Evolutionary conservation across 1,139 yeast genomes (phyloP), one percentile per base, ranked within the genome.

Genomic region (Candida smagusa): DNA sequence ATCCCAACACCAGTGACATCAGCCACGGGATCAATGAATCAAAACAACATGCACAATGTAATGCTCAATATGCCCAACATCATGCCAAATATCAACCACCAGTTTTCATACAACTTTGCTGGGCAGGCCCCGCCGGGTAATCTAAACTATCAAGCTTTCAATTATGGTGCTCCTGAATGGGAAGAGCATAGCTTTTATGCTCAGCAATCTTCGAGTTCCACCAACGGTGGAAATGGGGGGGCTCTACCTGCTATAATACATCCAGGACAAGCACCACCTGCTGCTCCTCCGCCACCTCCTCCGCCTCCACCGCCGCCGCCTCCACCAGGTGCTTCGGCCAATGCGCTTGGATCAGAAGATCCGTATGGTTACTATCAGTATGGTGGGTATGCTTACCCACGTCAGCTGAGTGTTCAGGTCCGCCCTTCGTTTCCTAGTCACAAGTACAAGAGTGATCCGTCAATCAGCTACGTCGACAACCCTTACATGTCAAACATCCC

Each of bases 361-460:
- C 19, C 19, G 19, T 16, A 16, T 16, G 19, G 19, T 16, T 16
- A 16, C 5, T 16, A 16, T 16, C 19, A 16, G 19, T 16, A 16
- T 16, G 19, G 19, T 16, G 19, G 19, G 19, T 16, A 16, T 16
- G 19, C 19, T 16, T 16, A 16, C 5, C 19, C 19, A 3, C 3
- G 19, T 3, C 12, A 24, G 12, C 27, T 11, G 12, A 24, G 4
- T 24, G 27, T 24, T 24, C 27, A n/a, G 12, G 6, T 24, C 12
- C 12, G n/a, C 27, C n/a, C 12, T 9, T 9, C 35, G 21, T 11
- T 21, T 9, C 22, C 37, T 31, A 38, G 9, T 19, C 30, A 41
- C 3, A 46, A 41, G 30, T 42, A 34, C 40, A 46, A 46, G 12
- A 42, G 45, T 32, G 45, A 42, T 22, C 45, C 45, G 6, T 11